Conservation (phyloP, 176 grass and related monocot genomes). For the Ananas comosus region DNA sequence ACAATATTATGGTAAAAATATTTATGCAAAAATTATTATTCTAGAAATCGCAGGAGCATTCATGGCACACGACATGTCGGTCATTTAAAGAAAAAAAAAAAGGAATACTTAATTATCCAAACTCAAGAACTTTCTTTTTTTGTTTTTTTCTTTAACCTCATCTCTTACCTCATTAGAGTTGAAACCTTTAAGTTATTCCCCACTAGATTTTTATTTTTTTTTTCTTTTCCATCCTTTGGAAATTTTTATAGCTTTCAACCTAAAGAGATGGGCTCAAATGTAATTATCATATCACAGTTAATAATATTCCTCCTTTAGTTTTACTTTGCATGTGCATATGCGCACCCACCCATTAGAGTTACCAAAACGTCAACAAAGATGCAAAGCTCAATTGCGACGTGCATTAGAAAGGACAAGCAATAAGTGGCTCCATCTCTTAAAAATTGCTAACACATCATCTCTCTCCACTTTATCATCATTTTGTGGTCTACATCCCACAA, state of each 20-base stretch:
- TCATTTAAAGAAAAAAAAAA: too few species aligned
- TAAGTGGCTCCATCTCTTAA: neutral
- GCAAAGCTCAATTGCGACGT: neutral
- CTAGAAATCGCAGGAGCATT: too few species aligned
- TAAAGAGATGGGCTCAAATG: neutral
- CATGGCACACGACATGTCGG: too few species aligned
- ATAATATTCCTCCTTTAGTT: neutral
- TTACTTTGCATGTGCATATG: neutral
- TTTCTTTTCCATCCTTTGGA: neutral
- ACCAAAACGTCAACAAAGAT: neutral
- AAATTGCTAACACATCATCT: neutral
- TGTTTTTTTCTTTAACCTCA: too few species aligned
- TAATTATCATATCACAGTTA: neutral
- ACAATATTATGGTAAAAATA: too few species aligned
- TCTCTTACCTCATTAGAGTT: too few species aligned
- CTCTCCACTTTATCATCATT: neutral
- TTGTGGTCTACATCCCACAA: neutral
- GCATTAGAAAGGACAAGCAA: neutral
- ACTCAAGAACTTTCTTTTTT: too few species aligned
- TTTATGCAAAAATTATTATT: too few species aligned
- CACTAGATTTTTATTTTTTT: neutral
- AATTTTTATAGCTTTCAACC: neutral
- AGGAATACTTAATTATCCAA: too few species aligned
- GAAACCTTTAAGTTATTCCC: too few species aligned
- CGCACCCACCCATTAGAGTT: neutral